Percentiles rank a stretch among this genome's conserved stretches.
phyloP scores from a whole-genome alignment of 2,329 filamentous ascomycete genomes.

The Hymenoscyphus fraxineus region DNA sequence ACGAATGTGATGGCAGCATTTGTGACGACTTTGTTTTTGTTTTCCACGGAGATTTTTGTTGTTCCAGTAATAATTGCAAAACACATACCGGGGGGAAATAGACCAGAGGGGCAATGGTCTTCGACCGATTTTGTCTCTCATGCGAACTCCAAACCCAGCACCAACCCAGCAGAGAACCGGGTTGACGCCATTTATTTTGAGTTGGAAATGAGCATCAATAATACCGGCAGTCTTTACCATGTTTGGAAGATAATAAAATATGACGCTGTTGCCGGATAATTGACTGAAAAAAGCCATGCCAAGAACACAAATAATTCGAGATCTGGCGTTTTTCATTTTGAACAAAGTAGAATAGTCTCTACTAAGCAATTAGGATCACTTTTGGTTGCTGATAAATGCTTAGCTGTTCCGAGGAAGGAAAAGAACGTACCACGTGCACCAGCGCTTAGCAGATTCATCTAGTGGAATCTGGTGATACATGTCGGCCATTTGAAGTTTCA shows the following conservation, averaged over 20 bases:
- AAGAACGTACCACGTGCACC: constrained; percentile 21
- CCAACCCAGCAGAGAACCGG: constrained; percentile 37
- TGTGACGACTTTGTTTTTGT: constrained; percentile 33
- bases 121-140: constrained; percentile 42
- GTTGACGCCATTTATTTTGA: constrained; percentile 40
- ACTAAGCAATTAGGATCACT: not conserved
- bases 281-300: constrained; percentile 27
- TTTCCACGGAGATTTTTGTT: constrained; percentile 23
- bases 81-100: constrained; percentile 36
- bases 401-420: not conserved
- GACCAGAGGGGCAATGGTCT: constrained; percentile 45
- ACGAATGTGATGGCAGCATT: constrained; percentile 43
- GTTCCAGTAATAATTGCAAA: constrained; percentile 27
- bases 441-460: constrained; percentile 24
- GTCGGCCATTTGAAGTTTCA: constrained; percentile 54
- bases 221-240: constrained; percentile 44
- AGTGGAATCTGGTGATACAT: constrained; percentile 47
- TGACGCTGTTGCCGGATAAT: constrained; percentile 39
- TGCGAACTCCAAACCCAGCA: constrained; percentile 41
- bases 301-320: constrained; percentile 32
- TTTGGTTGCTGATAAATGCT: not conserved
- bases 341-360: constrained; percentile 32
- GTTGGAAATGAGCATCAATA: constrained; percentile 39
- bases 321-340: constrained; percentile 27
- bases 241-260: constrained; percentile 42